A percentile compares a stretch with the other conserved stretches of the same genome.
These are phyloP conservation scores for Leptographium procerum DNA, from an alignment of 2,329 filamentous ascomycete species.

Conservation along the genomic window DNA sequence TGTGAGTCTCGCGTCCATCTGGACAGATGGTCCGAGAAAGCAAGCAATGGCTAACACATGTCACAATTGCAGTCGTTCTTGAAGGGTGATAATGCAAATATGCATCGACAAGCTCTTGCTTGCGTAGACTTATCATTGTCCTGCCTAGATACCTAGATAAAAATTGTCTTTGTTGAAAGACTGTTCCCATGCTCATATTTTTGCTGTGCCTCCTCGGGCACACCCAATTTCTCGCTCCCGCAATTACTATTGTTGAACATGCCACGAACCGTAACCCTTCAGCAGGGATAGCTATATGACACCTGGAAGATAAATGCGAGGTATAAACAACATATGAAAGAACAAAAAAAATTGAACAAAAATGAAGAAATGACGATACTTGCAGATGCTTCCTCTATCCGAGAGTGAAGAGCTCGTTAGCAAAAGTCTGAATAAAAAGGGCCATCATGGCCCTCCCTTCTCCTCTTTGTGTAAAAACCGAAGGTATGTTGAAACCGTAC, in stretches of 20 bases:
- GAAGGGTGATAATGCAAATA: too few species aligned
- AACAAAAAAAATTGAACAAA: background rate
- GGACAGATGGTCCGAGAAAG: background rate
- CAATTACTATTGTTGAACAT: conserved; percentile 1
- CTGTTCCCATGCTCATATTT: background rate
- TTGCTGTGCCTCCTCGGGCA: background rate
- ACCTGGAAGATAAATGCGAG: background rate
- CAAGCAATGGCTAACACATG: too few species aligned
- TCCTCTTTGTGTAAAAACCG: conserved; percentile 4
- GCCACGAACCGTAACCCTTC: background rate
- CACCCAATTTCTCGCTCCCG: background rate
- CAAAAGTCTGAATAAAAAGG: background rate
- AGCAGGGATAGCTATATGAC: background rate
- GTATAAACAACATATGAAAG: background rate
- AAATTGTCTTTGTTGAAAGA: conserved; percentile 1
- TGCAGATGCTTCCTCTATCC: background rate
- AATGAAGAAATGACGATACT: too few species aligned
- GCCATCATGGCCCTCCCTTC: background rate
- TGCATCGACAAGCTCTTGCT: background rate
- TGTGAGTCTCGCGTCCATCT: background rate
- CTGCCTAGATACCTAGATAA: background rate
- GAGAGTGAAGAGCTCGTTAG: background rate
- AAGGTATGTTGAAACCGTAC: conserved; percentile 18
- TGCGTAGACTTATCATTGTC: background rate
- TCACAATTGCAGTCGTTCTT: too few species aligned